These are phyloP conservation scores for Globisporangium solare DNA, from an alignment of 352 stramenopile genomes.

Conservation along the genomic window DNA sequence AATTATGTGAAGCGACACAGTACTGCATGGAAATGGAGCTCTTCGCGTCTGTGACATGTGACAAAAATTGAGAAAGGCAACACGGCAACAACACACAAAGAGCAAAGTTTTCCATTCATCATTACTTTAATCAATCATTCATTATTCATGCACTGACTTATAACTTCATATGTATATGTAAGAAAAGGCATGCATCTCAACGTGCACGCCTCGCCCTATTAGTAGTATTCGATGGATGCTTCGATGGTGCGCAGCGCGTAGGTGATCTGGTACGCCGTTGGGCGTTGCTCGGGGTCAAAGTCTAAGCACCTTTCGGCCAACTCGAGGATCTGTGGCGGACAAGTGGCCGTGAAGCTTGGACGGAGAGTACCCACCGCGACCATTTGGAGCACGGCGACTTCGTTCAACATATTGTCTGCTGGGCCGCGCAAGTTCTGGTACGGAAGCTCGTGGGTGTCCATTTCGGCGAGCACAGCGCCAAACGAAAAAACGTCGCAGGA, in stretches of 20 bases:
- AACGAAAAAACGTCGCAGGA: conserved; percentile 31
- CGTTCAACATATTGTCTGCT: conserved; percentile 23
- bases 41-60: conserved; percentile 10
- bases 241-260: conserved; percentile 29
- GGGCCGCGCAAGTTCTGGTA: conserved; percentile 25
- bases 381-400: conserved; percentile 39
- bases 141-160: too few relatives aligned
- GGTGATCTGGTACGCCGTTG: conserved; percentile 29
- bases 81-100: too few relatives aligned
- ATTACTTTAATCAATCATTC: too few relatives aligned
- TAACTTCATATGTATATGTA: background rate
- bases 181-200: background rate
- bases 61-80: background rate
- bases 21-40: background rate
- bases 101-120: too few relatives aligned
- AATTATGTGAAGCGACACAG: background rate
- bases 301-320: conserved; percentile 27
- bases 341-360: conserved; percentile 25
- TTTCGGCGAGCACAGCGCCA: conserved; percentile 33
- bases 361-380: conserved; percentile 25
- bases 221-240: conserved; percentile 15
- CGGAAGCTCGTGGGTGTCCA: conserved; percentile 38
- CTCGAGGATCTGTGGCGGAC: conserved; percentile 23
- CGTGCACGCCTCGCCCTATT: background rate
- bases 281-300: conserved; percentile 22